Evolutionary conservation across 2,329 filamentous ascomycete genomes (phyloP).

Genomic region (Colletotrichum sp.): DNA sequence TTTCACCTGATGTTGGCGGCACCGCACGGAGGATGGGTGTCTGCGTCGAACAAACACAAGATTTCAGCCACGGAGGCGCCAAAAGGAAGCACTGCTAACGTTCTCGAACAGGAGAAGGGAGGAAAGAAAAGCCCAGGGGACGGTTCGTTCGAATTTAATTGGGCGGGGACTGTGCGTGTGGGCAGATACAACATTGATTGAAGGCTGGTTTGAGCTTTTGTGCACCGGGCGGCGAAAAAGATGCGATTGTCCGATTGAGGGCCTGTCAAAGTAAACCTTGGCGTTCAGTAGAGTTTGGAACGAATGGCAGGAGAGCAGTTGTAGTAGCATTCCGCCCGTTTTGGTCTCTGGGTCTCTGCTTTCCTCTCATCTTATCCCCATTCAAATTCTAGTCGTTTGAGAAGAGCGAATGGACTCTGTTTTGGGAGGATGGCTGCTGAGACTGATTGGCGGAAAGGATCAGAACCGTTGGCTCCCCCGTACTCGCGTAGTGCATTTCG

Average conservation of each 20-base stretch:
- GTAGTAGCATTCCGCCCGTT: not conserved
- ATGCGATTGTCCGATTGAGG: not conserved
- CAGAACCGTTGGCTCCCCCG: not conserved
- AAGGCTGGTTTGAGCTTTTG: constrained; percentile 8
- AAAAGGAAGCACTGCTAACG: not conserved
- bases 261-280: not conserved
- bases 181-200: not conserved
- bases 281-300: not conserved
- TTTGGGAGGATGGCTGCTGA: not conserved
- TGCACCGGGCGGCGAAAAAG: not conserved
- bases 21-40: not conserved
- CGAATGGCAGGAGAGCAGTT: not conserved
- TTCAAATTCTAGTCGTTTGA: not conserved
- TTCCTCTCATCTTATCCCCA: not conserved
- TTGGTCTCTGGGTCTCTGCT: not conserved
- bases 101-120: not conserved
- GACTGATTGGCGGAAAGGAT: not conserved
- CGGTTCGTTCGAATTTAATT: constrained; percentile 4
- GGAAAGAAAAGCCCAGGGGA: not conserved
- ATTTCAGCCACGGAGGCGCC: not conserved
- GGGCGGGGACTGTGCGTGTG: not conserved
- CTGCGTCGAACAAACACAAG: not conserved
- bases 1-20: not conserved
- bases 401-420: not conserved
- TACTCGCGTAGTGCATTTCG: not conserved